Evolutionary conservation across 768 basidiomycete species (phyloP), one percentile per base, ranked within the genome.

Genomic region (Kwoniella europaea): DNA sequence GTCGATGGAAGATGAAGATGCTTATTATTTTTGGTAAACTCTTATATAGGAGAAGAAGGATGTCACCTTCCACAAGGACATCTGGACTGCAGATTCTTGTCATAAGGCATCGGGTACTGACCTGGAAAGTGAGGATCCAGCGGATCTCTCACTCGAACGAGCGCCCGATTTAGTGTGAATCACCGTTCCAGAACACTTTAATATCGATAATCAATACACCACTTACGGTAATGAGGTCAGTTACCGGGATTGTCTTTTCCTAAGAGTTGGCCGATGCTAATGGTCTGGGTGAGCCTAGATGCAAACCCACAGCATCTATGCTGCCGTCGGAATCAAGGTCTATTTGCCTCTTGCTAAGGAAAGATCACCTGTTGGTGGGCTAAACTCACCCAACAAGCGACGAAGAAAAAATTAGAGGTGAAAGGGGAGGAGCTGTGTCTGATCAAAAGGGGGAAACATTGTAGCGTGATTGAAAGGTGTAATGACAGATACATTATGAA

Each of bases 201-300:
- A 24, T 63, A 41, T 29, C n/a, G 24, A 50, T 12, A 63, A 63
- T 22, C 10, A 12, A 24, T 63, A 63, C 20, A 15, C 9, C 27
- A 35, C 63, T 16, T 63, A 52, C 35, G 50, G 63, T 18, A 63
- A 63, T 22, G 50, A 63, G 18, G 63, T 63, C 16, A 63, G 63
- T 29, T 12, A 35, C 35, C 35, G 35, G 35, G 35, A 35, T 22
- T 22, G 20, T 29, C 20, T 22, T 22, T 57, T 57, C 20, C 9
- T 27, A 3, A 35, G 35, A 35, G 35, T 35, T 35, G 16, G 15
- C 16, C 2, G 43, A 63, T 43, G 16, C 20, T 24, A 20, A 12
- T 56, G n/a, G n/a, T 18, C 24, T 12, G 55, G 20, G 20, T 27
- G 54, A 24, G 54, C n/a, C 12, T 56, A 58, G 57, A 16, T 16